Conservation (phyloP, 2,329 filamentous ascomycete species). For the Sarocladium oryzae region DNA sequence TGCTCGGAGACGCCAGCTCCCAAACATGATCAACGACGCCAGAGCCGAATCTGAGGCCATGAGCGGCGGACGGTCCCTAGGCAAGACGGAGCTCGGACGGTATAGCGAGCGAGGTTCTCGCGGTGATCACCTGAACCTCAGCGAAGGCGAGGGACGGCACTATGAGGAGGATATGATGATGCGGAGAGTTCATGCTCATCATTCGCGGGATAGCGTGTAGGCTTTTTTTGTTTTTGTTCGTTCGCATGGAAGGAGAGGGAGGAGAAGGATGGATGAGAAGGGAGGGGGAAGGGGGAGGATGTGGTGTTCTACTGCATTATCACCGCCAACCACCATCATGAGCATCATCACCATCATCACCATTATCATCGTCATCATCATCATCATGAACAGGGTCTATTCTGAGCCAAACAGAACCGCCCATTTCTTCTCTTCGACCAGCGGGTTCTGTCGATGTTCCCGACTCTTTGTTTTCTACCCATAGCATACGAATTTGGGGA, state of each 20-base stretch:
- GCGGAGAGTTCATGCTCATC: conserved; percentile 2
- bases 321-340: no score
- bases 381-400: background rate
- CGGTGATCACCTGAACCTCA: conserved; percentile 8
- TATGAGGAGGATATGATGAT: conserved; percentile 10
- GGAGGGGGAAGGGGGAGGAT: no score
- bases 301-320: no score
- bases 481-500: no score
- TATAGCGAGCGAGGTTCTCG: background rate
- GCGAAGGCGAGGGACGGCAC: conserved; percentile 10
- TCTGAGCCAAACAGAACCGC: background rate
- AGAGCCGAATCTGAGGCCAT: conserved; percentile 45
- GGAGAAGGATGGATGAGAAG: no score
- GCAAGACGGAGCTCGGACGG: background rate
- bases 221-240: no score
- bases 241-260: no score
- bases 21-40: conserved; percentile 51
- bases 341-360: no score
- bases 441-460: conserved; percentile 2
- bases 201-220: background rate
- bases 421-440: background rate
- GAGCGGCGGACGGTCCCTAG: conserved; percentile 23
- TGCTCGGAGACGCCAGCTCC: conserved; percentile 59
- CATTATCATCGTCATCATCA: no score
- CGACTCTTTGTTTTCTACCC: no score